Evolutionary conservation across 31 red algal species (phyloP), one percentile per base, ranked within the genome.

Genomic region (Asparagopsis taxiformis): DNA sequence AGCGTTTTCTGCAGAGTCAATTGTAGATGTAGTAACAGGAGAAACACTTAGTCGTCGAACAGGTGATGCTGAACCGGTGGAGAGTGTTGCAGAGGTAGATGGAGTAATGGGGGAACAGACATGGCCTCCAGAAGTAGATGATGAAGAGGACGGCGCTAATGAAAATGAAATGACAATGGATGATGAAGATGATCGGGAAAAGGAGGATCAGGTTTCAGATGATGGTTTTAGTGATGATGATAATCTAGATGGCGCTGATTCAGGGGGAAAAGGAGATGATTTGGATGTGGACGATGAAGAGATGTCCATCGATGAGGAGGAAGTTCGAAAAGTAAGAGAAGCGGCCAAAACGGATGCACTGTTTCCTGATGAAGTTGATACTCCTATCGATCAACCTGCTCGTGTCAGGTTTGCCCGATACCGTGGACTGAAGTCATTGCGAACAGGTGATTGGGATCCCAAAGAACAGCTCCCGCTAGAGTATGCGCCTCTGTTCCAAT

Each of bases 351-450:
- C 50, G 16, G 79, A 97, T 63, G 26, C 70, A 2, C 29, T 77
- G n/a, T 97, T 92, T 43, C 94, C 94, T 17, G 94, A 97, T 56
- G 94, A 97, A 77, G 76, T 91, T 43, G 94, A 97, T 65, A 89
- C 85, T 23, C 94, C 94, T 0, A 49, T 78, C 0, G 84, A 93
- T 79, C 60, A 63, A 20, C 69, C 94, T 20, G 94, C 89, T 54
- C 68, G 94, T 41, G 77, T 79, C 30, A 55, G 94, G 31, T 97
- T 92, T 75, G 87, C 87, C 3, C 56, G 80, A 64, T 97, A 97
- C 54, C 75, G 94, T 33, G 88, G 88, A 17, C 67, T 97, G 22
- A 67, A 74, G 23, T 93, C 89, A 33, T 84, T 92, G 22, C 77
- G 89, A 1, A 97, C 86, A 10, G 80, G 83, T 3, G 79, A 86